These are phyloP conservation scores for Carex pumila DNA, from an alignment of 176 grass and related monocot species.

Conservation along the genomic window DNA sequence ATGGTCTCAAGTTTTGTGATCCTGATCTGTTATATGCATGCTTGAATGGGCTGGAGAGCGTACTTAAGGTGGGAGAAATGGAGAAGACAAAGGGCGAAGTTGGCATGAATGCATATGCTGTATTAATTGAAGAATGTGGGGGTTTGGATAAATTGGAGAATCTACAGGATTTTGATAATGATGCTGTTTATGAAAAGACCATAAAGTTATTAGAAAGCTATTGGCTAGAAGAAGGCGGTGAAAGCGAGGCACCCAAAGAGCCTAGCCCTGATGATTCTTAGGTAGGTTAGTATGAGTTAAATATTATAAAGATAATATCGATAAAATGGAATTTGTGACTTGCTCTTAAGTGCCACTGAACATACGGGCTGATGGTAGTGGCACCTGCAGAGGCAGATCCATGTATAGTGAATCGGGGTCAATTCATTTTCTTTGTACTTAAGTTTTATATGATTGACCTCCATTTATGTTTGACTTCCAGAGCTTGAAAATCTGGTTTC, in stretches of 20 bases:
- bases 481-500: too few species aligned
- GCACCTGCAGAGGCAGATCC: neutral
- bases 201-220: slow-evolving; percentile 66
- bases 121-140: slow-evolving; percentile 65
- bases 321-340: neutral
- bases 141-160: slow-evolving; percentile 61
- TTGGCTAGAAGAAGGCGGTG: slow-evolving; percentile 64
- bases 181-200: slow-evolving; percentile 35
- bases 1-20: slow-evolving; percentile 42
- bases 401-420: too few species aligned
- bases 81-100: slow-evolving; percentile 37
- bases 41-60: slow-evolving; percentile 57
- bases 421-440: too few species aligned
- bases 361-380: neutral
- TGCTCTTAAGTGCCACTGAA: neutral
- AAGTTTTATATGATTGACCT: too few species aligned
- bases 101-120: slow-evolving; percentile 37
- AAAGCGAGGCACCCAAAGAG: neutral
- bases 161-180: slow-evolving; percentile 43
- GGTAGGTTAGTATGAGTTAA: neutral
- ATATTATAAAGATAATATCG: neutral
- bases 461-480: too few species aligned
- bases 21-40: slow-evolving; percentile 40
- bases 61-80: slow-evolving; percentile 47
- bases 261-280: slow-evolving; percentile 5